phyloP scores from a whole-genome alignment of 768 basidiomycete species.

The Pulveroboletus ravenelii region DNA sequence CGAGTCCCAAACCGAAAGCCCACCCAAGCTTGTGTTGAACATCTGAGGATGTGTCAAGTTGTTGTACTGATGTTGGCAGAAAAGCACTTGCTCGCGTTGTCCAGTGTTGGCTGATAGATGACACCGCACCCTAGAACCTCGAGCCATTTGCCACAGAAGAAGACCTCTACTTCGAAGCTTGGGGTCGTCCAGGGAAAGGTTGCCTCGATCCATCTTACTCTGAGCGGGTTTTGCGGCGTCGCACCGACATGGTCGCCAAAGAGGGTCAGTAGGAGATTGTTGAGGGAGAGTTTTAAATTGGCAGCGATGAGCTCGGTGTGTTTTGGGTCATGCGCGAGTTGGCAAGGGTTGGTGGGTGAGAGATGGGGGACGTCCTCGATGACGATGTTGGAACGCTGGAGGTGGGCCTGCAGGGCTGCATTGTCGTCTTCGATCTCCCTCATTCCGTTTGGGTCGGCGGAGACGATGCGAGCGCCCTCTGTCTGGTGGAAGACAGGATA shows the following conservation, averaged over 20 bases:
- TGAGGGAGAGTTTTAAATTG: conserved; percentile 87
- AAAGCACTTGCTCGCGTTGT: conserved; percentile 68
- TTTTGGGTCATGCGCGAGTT: conserved; percentile 68
- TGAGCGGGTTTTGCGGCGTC: conserved; percentile 62
- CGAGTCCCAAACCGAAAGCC: conserved; percentile 97
- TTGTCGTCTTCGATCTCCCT: conserved; percentile 71
- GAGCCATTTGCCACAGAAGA: conserved; percentile 94
- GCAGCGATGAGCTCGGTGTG: conserved; percentile 70
- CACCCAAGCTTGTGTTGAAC: conserved; percentile 85
- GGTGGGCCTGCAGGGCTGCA: conserved; percentile 48
- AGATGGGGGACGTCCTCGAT: conserved; percentile 84
- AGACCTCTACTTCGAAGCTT: conserved; percentile 96
- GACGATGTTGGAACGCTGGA: conserved; percentile 70
- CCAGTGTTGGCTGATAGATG: conserved; percentile 81
- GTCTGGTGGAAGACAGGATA: conserved; percentile 99
- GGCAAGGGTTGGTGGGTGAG: conserved; percentile 73
- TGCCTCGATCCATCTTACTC: conserved; percentile 95
- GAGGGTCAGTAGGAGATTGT: conserved; percentile 74
- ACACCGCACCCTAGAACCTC: conserved; percentile 96
- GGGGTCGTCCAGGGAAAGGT: conserved; percentile 98
- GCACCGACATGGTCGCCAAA: conserved; percentile 61
- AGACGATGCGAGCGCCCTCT: conserved; percentile 86
- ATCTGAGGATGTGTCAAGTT: conserved; percentile 38
- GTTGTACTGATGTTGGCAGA: background rate
- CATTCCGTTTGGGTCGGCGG: conserved; percentile 51